A percentile compares a stretch with the other conserved stretches of the same genome.
Conservation (phyloP, 768 basidiomycete species). For the Trametes maxima region DNA sequence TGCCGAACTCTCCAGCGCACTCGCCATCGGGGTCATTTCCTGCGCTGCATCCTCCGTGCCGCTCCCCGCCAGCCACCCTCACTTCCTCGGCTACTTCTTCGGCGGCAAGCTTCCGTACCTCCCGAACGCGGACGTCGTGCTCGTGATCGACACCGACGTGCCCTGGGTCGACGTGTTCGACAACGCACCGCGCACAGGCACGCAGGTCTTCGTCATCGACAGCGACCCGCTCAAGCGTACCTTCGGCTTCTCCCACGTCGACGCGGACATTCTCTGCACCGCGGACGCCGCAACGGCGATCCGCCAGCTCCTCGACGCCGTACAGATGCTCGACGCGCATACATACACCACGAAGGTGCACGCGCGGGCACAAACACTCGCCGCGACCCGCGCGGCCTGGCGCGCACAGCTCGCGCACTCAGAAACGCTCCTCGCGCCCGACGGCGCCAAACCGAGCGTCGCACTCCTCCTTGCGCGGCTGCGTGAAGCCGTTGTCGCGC, state of each 20-base stretch:
- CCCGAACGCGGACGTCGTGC: constrained; percentile 57
- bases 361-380: constrained; percentile 5
- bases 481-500: constrained; percentile 41
- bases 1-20: constrained; percentile 46
- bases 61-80: constrained; percentile 59
- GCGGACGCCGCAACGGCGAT: constrained; percentile 59
- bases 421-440: constrained; percentile 18
- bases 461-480: constrained; percentile 47
- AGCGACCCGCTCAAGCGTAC: constrained; percentile 60
- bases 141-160: constrained; percentile 66
- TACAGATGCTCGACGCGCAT: constrained; percentile 22
- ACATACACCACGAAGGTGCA: background rate
- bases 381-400: constrained; percentile 19
- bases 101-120: constrained; percentile 50
- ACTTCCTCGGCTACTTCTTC: constrained; percentile 55
- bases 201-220: constrained; percentile 63
- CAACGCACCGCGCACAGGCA: constrained; percentile 41
- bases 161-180: constrained; percentile 63
- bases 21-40: constrained; percentile 57
- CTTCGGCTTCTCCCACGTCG: constrained; percentile 52
- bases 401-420: constrained; percentile 25
- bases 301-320: constrained; percentile 46
- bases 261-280: constrained; percentile 58
- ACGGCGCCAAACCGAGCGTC: constrained; percentile 18
- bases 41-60: constrained; percentile 54